Base-by-base conservation (phyloP, 1,284 basidiomycete species). In the Phellinidium pouzarii region DNA sequence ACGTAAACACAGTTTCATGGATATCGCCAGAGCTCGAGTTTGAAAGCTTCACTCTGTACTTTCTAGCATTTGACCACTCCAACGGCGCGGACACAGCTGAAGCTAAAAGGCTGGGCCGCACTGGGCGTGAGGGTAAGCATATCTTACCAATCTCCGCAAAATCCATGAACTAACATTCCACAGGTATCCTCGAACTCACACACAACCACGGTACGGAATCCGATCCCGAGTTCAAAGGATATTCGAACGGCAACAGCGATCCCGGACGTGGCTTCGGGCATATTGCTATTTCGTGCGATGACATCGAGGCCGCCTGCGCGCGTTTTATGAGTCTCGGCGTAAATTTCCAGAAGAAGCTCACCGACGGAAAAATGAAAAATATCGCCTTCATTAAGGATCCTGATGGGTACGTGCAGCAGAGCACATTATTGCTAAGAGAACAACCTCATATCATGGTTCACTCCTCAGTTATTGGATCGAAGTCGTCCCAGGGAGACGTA, bases 341-440 rank as follows among this genome's bases (percentile, higher is more conserved):
- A 38, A 71, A 75, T 50, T 97, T 95, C 75, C 89, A 94, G 78
- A 97, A 96, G 75, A 80, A 78, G 55, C 84, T 84, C 38, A 82
- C 77, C 3, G 93, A 95, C 52, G 93, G 93, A 4, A 85, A 77
- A 65, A 94, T 96, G 90, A 82, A 70, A 66, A 40, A 87, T 61
- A 88, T 92, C 58, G 93, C 93, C 2, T 95, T 96, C 67, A 84
- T 93, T 62, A 71, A 91, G 67, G 92, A 94, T 68, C 91, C 91
- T 23, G 90, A 92, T 71, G 84, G 84, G 80, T 87, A 62, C 62
- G 36, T 52, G 55, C 31, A 34, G 22, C 19, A 23, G 29, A 5
- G 46, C n/a, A 17, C 14, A 3, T 34, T 34, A 8, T 34, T 2
- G 7, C 14, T 34, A 14, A 14, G 6, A 34, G 14, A 14, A 34